Conservation (phyloP, 139 green algal genomes). For the Pleodorina starrii region DNA sequence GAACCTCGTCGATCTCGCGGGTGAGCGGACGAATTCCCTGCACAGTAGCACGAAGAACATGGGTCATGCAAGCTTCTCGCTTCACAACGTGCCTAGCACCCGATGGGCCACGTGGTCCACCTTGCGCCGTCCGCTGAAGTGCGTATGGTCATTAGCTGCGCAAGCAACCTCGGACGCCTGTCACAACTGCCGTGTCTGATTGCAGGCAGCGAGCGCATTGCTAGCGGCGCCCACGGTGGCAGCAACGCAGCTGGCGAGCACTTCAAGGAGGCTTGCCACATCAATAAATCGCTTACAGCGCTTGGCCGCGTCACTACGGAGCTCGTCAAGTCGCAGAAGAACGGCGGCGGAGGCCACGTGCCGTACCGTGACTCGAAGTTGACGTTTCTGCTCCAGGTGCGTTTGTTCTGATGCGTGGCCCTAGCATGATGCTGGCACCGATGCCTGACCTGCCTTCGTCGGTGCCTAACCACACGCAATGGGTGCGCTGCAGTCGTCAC, state of each 20-base stretch:
- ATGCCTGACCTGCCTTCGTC: not conserved
- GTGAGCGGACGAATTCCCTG: too few species aligned
- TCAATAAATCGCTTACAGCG: conserved; percentile 96
- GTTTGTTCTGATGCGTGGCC: too few species aligned
- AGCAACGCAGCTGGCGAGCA: conserved; percentile 86
- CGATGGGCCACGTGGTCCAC: too few species aligned
- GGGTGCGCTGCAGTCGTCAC: conserved; percentile 82
- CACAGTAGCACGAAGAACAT: too few species aligned
- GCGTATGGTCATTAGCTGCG: too few species aligned
- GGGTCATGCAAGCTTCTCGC: too few species aligned
- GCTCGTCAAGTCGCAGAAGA: conserved; percentile 82
- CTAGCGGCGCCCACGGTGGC: conserved; percentile 71
- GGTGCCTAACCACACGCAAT: too few species aligned
- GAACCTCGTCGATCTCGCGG: conserved; percentile 97
- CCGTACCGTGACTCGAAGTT: conserved; percentile 97
- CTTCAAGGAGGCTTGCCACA: conserved; percentile 87
- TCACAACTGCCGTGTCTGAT: not conserved
- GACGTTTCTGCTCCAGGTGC: conserved; percentile 96
- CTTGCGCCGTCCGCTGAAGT: too few species aligned
- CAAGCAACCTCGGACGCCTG: too few species aligned
- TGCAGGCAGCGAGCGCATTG: conserved; percentile 88
- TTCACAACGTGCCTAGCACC: too few species aligned
- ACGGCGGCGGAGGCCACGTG: conserved; percentile 78
- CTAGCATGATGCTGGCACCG: not conserved
- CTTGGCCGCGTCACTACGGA: conserved; percentile 95